Percentiles rank a stretch among this genome's conserved stretches.
Conservation (phyloP, 192 early-diverging fungal species). For the Coemansia sp. region DNA sequence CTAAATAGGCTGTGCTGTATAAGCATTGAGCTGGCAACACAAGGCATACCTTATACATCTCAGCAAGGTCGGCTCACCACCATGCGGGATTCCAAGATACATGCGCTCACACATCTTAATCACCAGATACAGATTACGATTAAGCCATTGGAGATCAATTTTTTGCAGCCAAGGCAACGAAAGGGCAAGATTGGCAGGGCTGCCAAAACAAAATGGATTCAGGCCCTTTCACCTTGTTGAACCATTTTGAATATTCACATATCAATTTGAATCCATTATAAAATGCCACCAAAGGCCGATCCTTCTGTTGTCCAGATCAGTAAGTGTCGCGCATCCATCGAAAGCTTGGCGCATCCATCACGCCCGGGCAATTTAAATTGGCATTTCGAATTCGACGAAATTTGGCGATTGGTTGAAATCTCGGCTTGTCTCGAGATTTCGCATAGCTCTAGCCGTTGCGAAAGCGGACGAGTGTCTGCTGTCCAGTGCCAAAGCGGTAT, state of each 20-base stretch:
- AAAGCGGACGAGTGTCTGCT: not conserved
- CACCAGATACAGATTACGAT: not conserved
- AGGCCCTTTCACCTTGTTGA: constrained; percentile 1
- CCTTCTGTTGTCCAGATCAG: constrained; percentile 70
- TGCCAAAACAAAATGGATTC: not conserved
- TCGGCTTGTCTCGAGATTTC: not conserved
- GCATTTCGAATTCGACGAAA: constrained; percentile 7
- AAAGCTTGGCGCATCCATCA: not conserved
- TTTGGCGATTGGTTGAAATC: constrained; percentile 15
- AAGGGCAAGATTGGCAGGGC: not conserved
- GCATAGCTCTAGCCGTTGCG: not conserved
- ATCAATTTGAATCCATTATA: constrained; percentile 12
- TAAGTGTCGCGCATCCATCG: constrained; percentile 43
- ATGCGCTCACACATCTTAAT: not conserved
- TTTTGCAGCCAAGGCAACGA: not conserved
- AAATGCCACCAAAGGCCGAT: constrained; percentile 91
- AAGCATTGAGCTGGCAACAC: no score
- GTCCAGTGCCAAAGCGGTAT: not conserved
- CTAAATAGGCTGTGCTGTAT: no score
- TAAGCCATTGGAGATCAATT: not conserved
- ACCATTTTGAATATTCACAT: not conserved
- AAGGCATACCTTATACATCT: no score
- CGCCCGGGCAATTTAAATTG: not conserved
- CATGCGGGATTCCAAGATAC: not conserved
- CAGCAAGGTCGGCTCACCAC: no score